Conservation (phyloP, 345 rosid species). For the Camelina sativa region DNA sequence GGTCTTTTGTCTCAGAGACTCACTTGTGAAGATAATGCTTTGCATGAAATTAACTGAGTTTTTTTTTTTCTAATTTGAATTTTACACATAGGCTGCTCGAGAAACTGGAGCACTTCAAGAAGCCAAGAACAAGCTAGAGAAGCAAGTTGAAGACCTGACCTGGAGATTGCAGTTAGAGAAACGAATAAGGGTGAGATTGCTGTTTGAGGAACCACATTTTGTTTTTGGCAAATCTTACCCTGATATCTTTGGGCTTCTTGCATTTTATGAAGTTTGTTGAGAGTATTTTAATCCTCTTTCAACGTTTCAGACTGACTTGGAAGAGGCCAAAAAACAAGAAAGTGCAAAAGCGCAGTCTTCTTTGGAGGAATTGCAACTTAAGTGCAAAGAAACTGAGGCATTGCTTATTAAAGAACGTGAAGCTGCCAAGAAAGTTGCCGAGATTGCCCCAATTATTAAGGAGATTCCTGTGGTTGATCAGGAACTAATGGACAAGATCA, state of each 20-base stretch:
- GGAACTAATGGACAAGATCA: conserved; percentile 72
- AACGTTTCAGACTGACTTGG: conserved; percentile 76
- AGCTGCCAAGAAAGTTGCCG: conserved; percentile 70
- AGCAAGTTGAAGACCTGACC: conserved; percentile 98
- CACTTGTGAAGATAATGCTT: background rate
- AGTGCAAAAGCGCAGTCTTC: conserved; percentile 84
- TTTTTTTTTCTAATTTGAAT: background rate
- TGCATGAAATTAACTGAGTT: background rate
- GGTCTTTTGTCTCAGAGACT: conserved; percentile 9
- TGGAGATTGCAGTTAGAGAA: conserved; percentile 99
- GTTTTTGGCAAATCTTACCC: background rate
- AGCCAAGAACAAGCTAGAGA: conserved; percentile 97
- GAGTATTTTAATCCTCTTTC: conserved; percentile 20
- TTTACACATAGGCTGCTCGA: conserved; percentile 79
- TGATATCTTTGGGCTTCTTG: background rate
- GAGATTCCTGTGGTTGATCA: conserved; percentile 86
- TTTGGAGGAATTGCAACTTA: conserved; percentile 76
- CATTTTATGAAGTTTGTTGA: conserved; percentile 10
- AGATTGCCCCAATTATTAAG: conserved; percentile 75
- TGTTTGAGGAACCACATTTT: conserved; percentile 29
- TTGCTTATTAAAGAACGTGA: conserved; percentile 75
- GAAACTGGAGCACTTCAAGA: conserved; percentile 99
- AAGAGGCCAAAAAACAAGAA: conserved; percentile 95
- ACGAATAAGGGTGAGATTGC: conserved; percentile 81
- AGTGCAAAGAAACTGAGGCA: conserved; percentile 83